Conservation (phyloP, 2,329 filamentous ascomycete species). For the Akanthomyces muscarius region DNA sequence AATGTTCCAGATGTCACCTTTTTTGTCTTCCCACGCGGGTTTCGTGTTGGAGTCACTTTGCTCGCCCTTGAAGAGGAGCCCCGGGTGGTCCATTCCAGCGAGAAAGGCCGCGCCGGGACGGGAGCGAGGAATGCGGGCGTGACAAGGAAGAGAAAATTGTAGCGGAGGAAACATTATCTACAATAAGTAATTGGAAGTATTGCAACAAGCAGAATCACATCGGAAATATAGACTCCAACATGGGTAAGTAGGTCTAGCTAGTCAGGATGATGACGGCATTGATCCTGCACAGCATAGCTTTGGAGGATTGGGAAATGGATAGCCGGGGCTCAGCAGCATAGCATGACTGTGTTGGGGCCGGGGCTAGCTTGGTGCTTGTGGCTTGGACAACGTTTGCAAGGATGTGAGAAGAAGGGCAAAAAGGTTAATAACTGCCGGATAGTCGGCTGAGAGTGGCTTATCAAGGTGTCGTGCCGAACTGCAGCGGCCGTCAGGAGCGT, state of each 20-base stretch:
- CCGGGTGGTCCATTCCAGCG: background rate
- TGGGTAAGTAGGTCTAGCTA: background rate
- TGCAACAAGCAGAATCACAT: too few relatives aligned
- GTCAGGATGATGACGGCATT: constrained; percentile 11
- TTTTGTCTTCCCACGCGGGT: background rate
- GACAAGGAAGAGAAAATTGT: background rate
- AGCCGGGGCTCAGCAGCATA: too few relatives aligned
- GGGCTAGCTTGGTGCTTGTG: background rate
- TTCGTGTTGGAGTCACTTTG: background rate
- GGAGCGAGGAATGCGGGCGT: constrained; percentile 6
- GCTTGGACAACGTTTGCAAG: constrained; percentile 8
- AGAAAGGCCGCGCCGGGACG: background rate
- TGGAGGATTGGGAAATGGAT: background rate
- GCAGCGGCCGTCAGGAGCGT: background rate
- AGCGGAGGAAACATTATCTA: too few relatives aligned
- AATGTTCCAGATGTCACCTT: background rate
- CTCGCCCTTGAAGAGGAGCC: constrained; percentile 3
- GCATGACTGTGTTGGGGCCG: background rate
- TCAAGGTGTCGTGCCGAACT: too few relatives aligned
- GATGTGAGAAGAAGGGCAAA: background rate
- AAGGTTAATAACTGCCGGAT: background rate
- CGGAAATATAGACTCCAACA: too few relatives aligned
- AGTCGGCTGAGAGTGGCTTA: background rate
- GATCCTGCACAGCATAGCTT: background rate
- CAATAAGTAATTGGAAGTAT: too few relatives aligned